These are phyloP conservation scores for Wickerhamomyces sp. DNA, from an alignment of 1,139 yeast species.

Conservation along the genomic window DNA sequence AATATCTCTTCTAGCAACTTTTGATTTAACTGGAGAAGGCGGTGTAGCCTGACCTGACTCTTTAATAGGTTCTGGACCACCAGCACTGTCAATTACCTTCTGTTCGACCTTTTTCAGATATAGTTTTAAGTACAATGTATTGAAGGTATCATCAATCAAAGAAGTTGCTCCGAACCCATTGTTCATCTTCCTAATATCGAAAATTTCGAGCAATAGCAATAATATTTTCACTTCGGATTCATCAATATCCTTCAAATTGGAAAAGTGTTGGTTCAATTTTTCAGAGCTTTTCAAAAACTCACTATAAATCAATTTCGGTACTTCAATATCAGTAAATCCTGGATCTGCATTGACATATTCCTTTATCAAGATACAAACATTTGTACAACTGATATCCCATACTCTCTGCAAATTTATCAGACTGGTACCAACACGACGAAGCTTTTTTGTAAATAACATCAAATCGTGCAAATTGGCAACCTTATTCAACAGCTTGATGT, in stretches of 20 bases:
- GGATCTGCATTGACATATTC: slow-evolving; percentile 41
- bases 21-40: slow-evolving; percentile 15
- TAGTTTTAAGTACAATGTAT: slow-evolving; percentile 54
- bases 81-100: not conserved
- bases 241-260: slow-evolving; percentile 25
- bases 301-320: slow-evolving; percentile 43
- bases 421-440: slow-evolving; percentile 71
- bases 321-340: slow-evolving; percentile 49
- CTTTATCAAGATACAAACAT: slow-evolving; percentile 49
- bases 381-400: slow-evolving; percentile 56
- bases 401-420: slow-evolving; percentile 59
- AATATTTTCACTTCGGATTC: slow-evolving; percentile 31
- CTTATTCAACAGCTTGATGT: slow-evolving; percentile 49
- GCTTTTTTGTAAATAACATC: slow-evolving; percentile 57
- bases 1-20: slow-evolving; percentile 33
- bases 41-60: not conserved
- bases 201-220: slow-evolving; percentile 47
- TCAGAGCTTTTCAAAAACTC: slow-evolving; percentile 42
- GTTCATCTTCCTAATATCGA: slow-evolving; percentile 66
- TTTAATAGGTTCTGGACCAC: not conserved
- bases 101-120: slow-evolving; percentile 25
- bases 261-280: slow-evolving; percentile 27
- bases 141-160: slow-evolving; percentile 68
- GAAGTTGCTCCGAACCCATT: slow-evolving; percentile 84
- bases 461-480: slow-evolving; percentile 58